phyloP scores from a whole-genome alignment of 306 rosid species.

The Pueraria montana region DNA sequence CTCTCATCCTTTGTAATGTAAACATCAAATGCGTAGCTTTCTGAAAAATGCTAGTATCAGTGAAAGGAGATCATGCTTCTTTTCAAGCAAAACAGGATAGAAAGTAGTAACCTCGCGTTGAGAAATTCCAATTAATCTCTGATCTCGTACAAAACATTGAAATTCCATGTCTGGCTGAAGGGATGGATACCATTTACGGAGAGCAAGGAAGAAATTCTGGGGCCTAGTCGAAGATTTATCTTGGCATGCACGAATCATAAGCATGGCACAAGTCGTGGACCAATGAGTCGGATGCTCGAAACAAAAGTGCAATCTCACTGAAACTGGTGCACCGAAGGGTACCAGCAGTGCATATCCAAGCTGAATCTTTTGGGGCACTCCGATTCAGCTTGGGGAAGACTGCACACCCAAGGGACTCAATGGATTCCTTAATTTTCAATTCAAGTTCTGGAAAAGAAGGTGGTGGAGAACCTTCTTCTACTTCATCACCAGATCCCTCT shows the following conservation, averaged over 20 bases:
- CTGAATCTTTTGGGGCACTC: conserved; percentile 91
- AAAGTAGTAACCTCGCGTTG: conserved; percentile 83
- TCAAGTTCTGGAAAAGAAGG: conserved; percentile 88
- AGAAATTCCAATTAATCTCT: conserved; percentile 68
- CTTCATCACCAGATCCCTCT: conserved; percentile 74
- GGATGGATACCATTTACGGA: conserved; percentile 79
- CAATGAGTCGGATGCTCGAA: conserved; percentile 81
- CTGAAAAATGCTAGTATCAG: conserved; percentile 62
- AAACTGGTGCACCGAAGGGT: conserved; percentile 69
- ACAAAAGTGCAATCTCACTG: conserved; percentile 77
- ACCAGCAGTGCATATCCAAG: conserved; percentile 78
- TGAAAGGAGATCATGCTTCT: conserved; percentile 49
- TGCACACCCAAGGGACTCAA: conserved; percentile 76
- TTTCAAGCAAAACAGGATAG: conserved; percentile 68
- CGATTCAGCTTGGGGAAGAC: conserved; percentile 87
- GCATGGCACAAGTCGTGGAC: conserved; percentile 86
- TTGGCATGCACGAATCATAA: conserved; percentile 74
- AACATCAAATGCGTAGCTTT: conserved; percentile 77
- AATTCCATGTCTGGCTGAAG: conserved; percentile 83
- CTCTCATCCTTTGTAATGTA: conserved; percentile 63
- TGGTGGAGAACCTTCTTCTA: conserved; percentile 58
- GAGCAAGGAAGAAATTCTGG: conserved; percentile 70
- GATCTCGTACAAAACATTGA: conserved; percentile 68
- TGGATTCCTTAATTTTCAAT: conserved; percentile 69
- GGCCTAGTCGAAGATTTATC: conserved; percentile 70